Base-by-base conservation (phyloP, 441 rosid species). In the Geranium incanum region DNA sequence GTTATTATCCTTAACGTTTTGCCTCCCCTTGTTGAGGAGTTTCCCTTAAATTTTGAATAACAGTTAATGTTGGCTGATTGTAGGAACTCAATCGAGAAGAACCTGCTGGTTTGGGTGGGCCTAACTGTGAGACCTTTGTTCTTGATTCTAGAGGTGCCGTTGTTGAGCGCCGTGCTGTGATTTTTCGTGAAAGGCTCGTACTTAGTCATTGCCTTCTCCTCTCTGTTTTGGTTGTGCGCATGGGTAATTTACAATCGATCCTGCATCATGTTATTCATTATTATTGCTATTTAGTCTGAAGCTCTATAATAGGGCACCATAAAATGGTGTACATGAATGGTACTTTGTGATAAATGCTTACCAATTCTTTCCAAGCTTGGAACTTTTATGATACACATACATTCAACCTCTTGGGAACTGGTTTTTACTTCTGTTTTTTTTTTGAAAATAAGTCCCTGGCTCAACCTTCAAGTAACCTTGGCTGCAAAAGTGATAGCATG, bases 61-160 rank as follows among this genome's bases (percentile, higher is more conserved):
- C 8, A 23, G 12, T 76, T 68, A 71, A 63, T 69, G 60, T 62
- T 71, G 28, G 72, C 81, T 81, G 50, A 52, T 72, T 73, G 18
- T 81, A 94, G 99, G 97, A 90, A 88, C 95, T 94, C 72, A 88
- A 83, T 86, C 90, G 88, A 28, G 97, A 89, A 79, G 98, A 94
- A 82, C 97, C 99, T 69, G 84, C 92, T 83, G 96, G 97, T 70
- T 78, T 92, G 65, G 99, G 99, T 77, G 97, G 97, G 71, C 93
- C 93, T 68, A 84, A 72, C 55, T 85, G 89, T 76, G 99, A 94
- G 68, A 88, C 69, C 21, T 85, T 84, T 80, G 83, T 94, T 72
- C 83, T 92, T 67, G 99, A 94, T 81, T 90, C 97, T 74, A 85
- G 97, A 82, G 97, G 97, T 73, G 86, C 94, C 74, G 88, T 92